These are phyloP conservation scores for Wickerhamomyces strasburgensis DNA, from an alignment of 805 yeast genomes.

Conservation along the genomic window DNA sequence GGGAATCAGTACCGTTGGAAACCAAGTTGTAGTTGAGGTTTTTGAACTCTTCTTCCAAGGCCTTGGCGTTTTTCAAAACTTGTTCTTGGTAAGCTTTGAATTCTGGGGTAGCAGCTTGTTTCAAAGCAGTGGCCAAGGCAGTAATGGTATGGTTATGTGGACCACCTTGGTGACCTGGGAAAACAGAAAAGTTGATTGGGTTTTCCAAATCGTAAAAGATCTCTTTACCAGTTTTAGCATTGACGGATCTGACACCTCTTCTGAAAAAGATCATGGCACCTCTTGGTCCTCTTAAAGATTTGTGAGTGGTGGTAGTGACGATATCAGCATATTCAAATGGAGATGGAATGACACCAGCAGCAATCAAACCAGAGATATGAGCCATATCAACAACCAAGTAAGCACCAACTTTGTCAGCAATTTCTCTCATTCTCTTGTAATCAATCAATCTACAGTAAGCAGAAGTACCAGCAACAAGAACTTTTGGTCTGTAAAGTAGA, in stretches of 20 bases:
- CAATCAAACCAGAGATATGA: slow-evolving; percentile 91
- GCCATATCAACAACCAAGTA: slow-evolving; percentile 95
- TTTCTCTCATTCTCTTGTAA: slow-evolving; percentile 83
- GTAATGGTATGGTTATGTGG: slow-evolving; percentile 98
- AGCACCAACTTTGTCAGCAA: slow-evolving; percentile 91
- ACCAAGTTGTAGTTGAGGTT: slow-evolving; percentile 69
- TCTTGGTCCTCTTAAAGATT: slow-evolving; percentile 97
- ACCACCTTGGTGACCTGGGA: slow-evolving; percentile 99
- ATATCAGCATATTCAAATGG: slow-evolving; percentile 93
- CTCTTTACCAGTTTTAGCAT: slow-evolving; percentile 83
- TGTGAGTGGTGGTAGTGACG: slow-evolving; percentile 97
- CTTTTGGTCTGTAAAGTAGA: slow-evolving; percentile 85
- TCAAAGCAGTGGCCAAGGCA: slow-evolving; percentile 91
- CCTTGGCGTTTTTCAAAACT: slow-evolving; percentile 77
- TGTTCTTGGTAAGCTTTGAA: slow-evolving; percentile 79
- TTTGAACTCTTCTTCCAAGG: slow-evolving; percentile 66
- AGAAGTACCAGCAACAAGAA: slow-evolving; percentile 94
- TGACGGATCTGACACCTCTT: slow-evolving; percentile 82
- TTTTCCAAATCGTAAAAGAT: slow-evolving; percentile 81
- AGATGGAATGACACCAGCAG: slow-evolving; percentile 90
- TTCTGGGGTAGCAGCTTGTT: slow-evolving; percentile 87
- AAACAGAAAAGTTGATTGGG: slow-evolving; percentile 91
- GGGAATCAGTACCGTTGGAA: slow-evolving; percentile 92
- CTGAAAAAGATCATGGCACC: slow-evolving; percentile 98
- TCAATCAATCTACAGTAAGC: slow-evolving; percentile 91